Evolutionary conservation across 257 asterid species (phyloP).

Genomic region (Misopates orontium): DNA sequence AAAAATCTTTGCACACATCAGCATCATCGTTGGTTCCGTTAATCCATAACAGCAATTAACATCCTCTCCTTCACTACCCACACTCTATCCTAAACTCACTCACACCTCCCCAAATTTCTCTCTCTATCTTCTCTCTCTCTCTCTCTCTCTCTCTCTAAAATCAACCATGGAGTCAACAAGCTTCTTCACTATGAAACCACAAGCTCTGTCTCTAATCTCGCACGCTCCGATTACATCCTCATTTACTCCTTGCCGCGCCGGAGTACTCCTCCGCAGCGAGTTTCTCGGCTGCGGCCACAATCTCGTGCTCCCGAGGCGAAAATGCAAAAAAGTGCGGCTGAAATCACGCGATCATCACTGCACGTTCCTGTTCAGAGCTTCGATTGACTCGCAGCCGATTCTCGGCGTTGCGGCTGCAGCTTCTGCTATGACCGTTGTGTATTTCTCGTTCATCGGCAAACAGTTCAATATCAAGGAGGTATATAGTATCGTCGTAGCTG

Average conservation of each 20-base stretch:
- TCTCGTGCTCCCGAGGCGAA: conserved; percentile 58
- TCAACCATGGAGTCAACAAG: conserved; percentile 55
- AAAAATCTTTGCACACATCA: background rate
- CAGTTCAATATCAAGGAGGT: conserved; percentile 45
- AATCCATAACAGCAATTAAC: conserved; percentile 22
- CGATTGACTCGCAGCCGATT: conserved; percentile 64
- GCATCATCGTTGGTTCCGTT: conserved; percentile 24
- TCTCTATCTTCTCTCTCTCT: conserved; percentile 32
- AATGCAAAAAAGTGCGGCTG: conserved; percentile 48
- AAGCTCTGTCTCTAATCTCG: conserved; percentile 36
- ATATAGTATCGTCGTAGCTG: background rate
- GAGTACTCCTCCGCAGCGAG: conserved; percentile 51
- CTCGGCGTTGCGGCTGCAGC: conserved; percentile 53
- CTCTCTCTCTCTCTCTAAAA: conserved; percentile 12
- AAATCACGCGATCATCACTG: conserved; percentile 37
- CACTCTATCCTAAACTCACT: too few species aligned
- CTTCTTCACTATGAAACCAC: conserved; percentile 52
- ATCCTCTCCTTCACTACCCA: conserved; percentile 33
- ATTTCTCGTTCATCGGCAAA: conserved; percentile 34
- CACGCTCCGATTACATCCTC: conserved; percentile 41
- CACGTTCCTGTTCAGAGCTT: conserved; percentile 48
- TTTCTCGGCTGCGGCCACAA: conserved; percentile 46
- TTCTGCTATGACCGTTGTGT: conserved; percentile 56
- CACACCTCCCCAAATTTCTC: conserved; percentile 35
- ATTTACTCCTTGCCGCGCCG: conserved; percentile 33